A percentile compares a stretch with the other conserved stretches of the same genome.
Conservation (phyloP, 192 early-diverging fungal species). For the Radiomyces spectabilis region DNA sequence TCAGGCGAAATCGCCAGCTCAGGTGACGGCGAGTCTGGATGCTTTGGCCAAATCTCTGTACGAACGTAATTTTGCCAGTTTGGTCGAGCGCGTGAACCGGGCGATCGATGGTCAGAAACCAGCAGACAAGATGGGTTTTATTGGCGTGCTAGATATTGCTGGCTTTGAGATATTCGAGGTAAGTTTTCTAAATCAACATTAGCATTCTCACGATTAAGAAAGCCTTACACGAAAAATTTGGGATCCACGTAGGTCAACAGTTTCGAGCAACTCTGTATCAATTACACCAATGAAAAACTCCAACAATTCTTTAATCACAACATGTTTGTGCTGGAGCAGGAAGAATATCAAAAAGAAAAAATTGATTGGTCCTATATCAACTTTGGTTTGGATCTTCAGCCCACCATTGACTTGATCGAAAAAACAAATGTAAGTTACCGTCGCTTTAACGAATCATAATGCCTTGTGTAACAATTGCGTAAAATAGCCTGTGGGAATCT, state of each 20-base stretch:
- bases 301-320: conserved; percentile 99
- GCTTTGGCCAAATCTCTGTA: conserved; percentile 87
- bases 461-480: neutral
- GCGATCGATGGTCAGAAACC: conserved; percentile 55
- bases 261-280: conserved; percentile 99
- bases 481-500: conserved; percentile 90
- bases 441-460: neutral
- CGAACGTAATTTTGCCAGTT: conserved; percentile 90
- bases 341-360: conserved; percentile 92
- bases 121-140: conserved; percentile 73
- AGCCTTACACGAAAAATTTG: neutral
- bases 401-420: conserved; percentile 97
- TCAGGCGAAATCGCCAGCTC: conserved; percentile 78
- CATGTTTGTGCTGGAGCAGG: conserved; percentile 98
- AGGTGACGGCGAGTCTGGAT: conserved; percentile 85
- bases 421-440: conserved; percentile 69
- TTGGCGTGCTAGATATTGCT: conserved; percentile 98
- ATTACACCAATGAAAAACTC: conserved; percentile 97
- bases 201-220: too few relatives aligned
- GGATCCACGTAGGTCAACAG: conserved; percentile 64
- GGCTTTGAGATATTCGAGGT: conserved; percentile 99
- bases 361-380: conserved; percentile 99
- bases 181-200: neutral
- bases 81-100: conserved; percentile 85
- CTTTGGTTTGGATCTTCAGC: conserved; percentile 95